Evolutionary conservation across 2,329 filamentous ascomycete species (phyloP), one percentile per base, ranked within the genome.

Genomic region (Lasiodiplodia gonubiensis): DNA sequence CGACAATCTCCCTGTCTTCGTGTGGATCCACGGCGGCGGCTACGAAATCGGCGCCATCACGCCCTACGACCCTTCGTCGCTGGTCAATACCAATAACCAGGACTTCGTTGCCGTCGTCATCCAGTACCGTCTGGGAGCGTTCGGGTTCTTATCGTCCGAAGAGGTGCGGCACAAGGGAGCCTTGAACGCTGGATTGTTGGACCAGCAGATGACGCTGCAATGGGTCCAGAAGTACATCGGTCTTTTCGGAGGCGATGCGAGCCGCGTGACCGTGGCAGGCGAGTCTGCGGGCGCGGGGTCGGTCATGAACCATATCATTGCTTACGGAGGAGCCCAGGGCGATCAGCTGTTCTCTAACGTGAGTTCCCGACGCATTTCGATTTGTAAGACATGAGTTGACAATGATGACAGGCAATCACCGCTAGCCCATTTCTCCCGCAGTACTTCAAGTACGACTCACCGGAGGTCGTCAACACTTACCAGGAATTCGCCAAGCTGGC

Each of bases 121-220:
- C 7, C 87, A 87, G 74, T 87, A 88, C 73, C 81, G 86, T 27
- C 79, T 84, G 54, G 88, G 87, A 69, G 85, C 85, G 18, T 86
- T 85, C 71, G 89, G 89, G 0, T 91, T 90, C 70, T 80, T 91
- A 1, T 84, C 87, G 0, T 84, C 87, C 51, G 82, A 87, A 42
- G 79, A 84, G 35, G 81, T 90, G 10, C 81, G 83, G 46, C 73
- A 78, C 4, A 75, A 76, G 51, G 80, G 80, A 3, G 74, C 71
- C 0, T 72, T 76, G 18, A 82, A 82, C 68, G 78, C 78, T 0
- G 80, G 79, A 11, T 57, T 82, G 4, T 71, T 80, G 71, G 85
- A 87, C 68, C 84, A 86, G 69, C 74, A 81, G 2, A 73, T 82
- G 14, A 84, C 84, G 0, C 73, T 85, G 10, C 78, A 85, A 71